Conservation (phyloP, 345 rosid genomes). For the Carallia brachiata region DNA sequence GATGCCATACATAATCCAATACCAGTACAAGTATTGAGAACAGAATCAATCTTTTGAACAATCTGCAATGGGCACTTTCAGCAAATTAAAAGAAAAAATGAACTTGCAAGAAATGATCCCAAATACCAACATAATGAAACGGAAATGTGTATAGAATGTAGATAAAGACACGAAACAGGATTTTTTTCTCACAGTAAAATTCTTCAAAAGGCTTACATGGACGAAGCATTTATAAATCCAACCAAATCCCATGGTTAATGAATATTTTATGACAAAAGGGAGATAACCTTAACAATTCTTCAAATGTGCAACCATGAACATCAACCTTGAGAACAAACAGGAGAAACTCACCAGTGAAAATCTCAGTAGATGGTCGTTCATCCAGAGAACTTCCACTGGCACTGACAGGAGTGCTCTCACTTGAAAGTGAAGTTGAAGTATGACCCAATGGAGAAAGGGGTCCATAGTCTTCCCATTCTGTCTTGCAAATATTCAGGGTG, state of each 20-base stretch:
- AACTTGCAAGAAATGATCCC: background rate
- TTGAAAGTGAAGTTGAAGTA: slow-evolving; percentile 61
- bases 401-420: slow-evolving; percentile 50
- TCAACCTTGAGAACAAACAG: slow-evolving; percentile 8
- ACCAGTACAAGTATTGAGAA: background rate
- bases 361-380: slow-evolving; percentile 42
- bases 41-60: background rate
- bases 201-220: too few relatives aligned
- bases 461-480: slow-evolving; percentile 60
- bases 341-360: slow-evolving; percentile 44
- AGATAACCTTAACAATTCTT: slow-evolving; percentile 1
- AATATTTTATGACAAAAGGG: background rate
- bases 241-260: too few relatives aligned
- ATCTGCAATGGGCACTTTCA: background rate
- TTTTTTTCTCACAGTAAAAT: background rate
- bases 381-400: slow-evolving; percentile 62
- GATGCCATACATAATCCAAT: background rate
- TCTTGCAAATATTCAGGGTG: slow-evolving; percentile 42
- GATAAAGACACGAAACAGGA: background rate
- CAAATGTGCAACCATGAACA: background rate
- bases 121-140: background rate
- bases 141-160: background rate
- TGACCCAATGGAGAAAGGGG: slow-evolving; percentile 57
- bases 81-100: background rate
- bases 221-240: too few relatives aligned